Conservation (phyloP, 768 basidiomycete genomes). For the Albatrellus ellisii region DNA sequence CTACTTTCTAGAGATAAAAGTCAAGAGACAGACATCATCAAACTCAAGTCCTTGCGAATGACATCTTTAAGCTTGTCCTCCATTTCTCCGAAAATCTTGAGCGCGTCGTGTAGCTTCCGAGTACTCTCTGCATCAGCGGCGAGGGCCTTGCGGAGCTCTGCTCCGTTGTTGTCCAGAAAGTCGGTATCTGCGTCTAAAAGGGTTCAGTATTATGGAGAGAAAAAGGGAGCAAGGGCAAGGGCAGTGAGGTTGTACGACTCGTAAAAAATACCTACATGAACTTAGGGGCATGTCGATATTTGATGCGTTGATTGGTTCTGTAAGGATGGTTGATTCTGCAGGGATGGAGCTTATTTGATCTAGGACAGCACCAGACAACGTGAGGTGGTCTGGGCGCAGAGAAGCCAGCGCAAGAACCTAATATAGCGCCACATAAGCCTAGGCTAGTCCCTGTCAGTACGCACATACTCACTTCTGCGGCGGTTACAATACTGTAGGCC, state of each 20-base stretch:
- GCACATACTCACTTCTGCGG: slow-evolving; percentile 21
- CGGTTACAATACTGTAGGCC: slow-evolving; percentile 24
- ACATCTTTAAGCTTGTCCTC: slow-evolving; percentile 17
- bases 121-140: slow-evolving; percentile 25
- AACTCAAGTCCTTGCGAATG: neutral
- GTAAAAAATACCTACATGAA: too few relatives aligned
- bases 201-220: slow-evolving; percentile 1
- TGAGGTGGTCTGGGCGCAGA: slow-evolving; percentile 30
- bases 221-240: too few relatives aligned
- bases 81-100: slow-evolving; percentile 29
- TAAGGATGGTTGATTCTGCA: neutral
- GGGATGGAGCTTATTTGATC: slow-evolving; percentile 22
- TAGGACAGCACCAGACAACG: slow-evolving; percentile 27
- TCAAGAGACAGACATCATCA: too few relatives aligned
- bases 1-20: too few relatives aligned
- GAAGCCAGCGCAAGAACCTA: slow-evolving; percentile 30
- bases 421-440: neutral
- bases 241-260: too few relatives aligned
- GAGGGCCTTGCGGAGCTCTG: slow-evolving; percentile 24
- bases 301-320: neutral
- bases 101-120: slow-evolving; percentile 32
- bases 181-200: slow-evolving; percentile 15
- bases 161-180: slow-evolving; percentile 24
- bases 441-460: neutral
- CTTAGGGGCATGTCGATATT: too few relatives aligned